Base-by-base conservation (phyloP, 495 filamentous ascomycete species). In the Trichoderma virens region DNA sequence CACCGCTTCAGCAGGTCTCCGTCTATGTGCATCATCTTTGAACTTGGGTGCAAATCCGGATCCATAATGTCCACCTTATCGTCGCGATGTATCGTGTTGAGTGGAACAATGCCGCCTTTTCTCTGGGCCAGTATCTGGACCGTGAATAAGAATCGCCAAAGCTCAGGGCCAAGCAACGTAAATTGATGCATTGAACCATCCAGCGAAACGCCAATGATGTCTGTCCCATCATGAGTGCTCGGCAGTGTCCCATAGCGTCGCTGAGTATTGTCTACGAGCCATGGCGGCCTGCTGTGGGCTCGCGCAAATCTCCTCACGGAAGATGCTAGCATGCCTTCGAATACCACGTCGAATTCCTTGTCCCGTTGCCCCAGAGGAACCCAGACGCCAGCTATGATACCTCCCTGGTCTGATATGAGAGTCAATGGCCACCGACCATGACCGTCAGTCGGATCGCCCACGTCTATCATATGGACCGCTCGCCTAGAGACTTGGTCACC, bases 121-220 rank as follows among this genome's bases (percentile, higher is more conserved):
- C 60, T 38, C 64, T 70, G 43, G 62, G 81, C 84, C 43, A 91
- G 66, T 64, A 86, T 85, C 63, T 89, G 84, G 28, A 92, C 68
- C 64, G 88, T 82, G 56, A 77, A 74, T 3, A 92, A 77, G 45
- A 92, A 74, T n/a, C 76, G 74, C 82, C 83, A 86, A 32, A 82
- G 76, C 20, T 81, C 72, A 61, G 79, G 71, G 0, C 72, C 68
- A 0, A 92, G 69, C 16, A 85, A 70, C n/a, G 80, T 76, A 64
- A 92, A 83, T 32, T 86, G 82, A 63, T 81, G 80, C 18, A 92
- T 67, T 0, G 86, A 82, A 4, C 90, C 90, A 68, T 89, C 84
- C 28, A 88, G 80, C 31, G 82, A 82, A 8, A 85, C 77, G 1
- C 89, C 90, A 38, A 92, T 78, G 16, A 83, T 76, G 43, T 82